A percentile compares a stretch with the other conserved stretches of the same genome.
These are phyloP conservation scores for Epichloe sp. DNA, from an alignment of 2,329 filamentous ascomycete species.

Conservation along the genomic window DNA sequence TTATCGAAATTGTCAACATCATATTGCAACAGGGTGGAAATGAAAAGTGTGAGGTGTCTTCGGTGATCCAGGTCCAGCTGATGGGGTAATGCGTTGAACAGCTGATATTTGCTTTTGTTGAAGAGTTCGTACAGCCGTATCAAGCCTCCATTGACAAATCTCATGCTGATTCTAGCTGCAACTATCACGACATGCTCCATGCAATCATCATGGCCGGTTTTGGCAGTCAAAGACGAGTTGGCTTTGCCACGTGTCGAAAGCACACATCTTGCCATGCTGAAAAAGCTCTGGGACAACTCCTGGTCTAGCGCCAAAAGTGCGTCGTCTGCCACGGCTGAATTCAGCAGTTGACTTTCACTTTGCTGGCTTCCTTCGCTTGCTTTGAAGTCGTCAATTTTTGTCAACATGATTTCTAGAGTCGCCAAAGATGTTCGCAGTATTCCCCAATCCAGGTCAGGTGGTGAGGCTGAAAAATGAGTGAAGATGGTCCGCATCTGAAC, in stretches of 20 bases:
- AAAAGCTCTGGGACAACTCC: constrained; percentile 32
- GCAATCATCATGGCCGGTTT: constrained; percentile 18
- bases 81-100: constrained; percentile 32
- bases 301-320: constrained; percentile 33
- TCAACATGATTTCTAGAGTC: constrained; percentile 34
- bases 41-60: constrained; percentile 36
- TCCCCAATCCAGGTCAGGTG: constrained; percentile 33
- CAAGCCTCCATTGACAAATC: constrained; percentile 32
- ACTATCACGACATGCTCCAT: constrained; percentile 32
- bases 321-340: constrained; percentile 33
- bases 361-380: constrained; percentile 24
- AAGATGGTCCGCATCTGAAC: constrained; percentile 39
- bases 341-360: constrained; percentile 23
- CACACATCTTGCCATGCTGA: constrained; percentile 31
- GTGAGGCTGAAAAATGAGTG: constrained; percentile 29
- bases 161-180: constrained; percentile 31
- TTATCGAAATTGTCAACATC: constrained; percentile 33
- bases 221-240: constrained; percentile 7
- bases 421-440: constrained; percentile 32
- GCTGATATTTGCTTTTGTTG: constrained; percentile 31
- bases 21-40: constrained; percentile 34
- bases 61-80: constrained; percentile 28
- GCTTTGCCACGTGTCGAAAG: constrained; percentile 13
- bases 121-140: constrained; percentile 33
- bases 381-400: constrained; percentile 29